A percentile compares a stretch with the other conserved stretches of the same genome.
Conservation (phyloP, 2,329 filamentous ascomycete species). For the Pseudopithomyces maydicus region DNA sequence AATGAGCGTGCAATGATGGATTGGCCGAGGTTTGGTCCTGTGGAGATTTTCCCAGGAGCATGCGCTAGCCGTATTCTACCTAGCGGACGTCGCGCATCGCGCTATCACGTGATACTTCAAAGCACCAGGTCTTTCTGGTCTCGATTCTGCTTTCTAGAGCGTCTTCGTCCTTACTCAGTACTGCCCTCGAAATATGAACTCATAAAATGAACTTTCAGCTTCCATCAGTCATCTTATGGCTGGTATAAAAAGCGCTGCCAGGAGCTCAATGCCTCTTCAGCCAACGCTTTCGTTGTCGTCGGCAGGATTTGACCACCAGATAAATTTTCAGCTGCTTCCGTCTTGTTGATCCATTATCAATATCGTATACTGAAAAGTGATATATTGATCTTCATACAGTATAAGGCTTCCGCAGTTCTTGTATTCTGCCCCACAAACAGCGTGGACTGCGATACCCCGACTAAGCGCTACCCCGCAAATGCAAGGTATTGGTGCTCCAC, state of each 20-base stretch:
- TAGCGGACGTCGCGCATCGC: neutral
- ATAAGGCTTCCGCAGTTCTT: neutral
- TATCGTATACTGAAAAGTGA: too few relatives aligned
- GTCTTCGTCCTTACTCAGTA: too few relatives aligned
- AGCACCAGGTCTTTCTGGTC: neutral
- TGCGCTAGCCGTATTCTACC: constrained; percentile 1
- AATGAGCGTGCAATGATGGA: neutral
- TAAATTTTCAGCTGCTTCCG: too few relatives aligned
- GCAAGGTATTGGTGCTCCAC: neutral
- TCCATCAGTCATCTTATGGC: too few relatives aligned
- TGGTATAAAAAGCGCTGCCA: too few relatives aligned
- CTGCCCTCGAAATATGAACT: too few relatives aligned
- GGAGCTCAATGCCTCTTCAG: too few relatives aligned
- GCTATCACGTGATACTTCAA: neutral
- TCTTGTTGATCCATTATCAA: too few relatives aligned
- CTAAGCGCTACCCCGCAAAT: constrained; percentile 10
- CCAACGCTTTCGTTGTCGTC: too few relatives aligned
- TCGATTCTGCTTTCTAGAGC: neutral
- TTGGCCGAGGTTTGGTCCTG: neutral
- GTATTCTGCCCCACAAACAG: neutral
- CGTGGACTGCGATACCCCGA: neutral
- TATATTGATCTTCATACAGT: too few relatives aligned
- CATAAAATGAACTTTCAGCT: too few relatives aligned
- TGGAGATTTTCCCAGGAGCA: constrained; percentile 7
- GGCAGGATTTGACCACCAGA: too few relatives aligned